Conservation (phyloP, 257 asterid species). For the Apocynum venetum region DNA sequence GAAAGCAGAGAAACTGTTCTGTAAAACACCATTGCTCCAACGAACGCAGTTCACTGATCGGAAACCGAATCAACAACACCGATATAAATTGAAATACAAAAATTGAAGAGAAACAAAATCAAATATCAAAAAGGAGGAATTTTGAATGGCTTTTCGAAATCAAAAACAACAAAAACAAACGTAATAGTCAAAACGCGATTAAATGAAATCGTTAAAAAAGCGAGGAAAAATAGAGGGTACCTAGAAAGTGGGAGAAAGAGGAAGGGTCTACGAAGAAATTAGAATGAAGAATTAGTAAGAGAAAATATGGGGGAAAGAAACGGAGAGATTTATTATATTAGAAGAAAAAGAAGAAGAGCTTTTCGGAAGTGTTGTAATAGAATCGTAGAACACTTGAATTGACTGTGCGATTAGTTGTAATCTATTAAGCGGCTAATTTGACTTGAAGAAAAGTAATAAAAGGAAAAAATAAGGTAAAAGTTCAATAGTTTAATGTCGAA, state of each 20-base stretch:
- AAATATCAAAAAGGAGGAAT: not conserved
- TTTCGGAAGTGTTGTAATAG: not conserved
- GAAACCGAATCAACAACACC: not conserved
- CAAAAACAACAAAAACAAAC: not conserved
- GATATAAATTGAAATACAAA: not conserved
- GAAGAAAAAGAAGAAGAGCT: not conserved
- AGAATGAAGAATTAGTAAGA: not conserved
- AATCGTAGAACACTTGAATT: not conserved
- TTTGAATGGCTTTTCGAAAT: not conserved
- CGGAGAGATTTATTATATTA: not conserved
- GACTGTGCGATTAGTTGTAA: not conserved
- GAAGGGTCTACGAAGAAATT: not conserved
- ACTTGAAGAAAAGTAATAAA: not conserved
- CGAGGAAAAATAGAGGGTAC: not conserved
- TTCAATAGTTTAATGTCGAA: too few relatives aligned
- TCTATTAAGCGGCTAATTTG: not conserved
- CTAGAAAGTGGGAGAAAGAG: not conserved
- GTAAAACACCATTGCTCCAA: conserved; percentile 27
- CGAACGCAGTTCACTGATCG: not conserved
- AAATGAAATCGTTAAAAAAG: not conserved
- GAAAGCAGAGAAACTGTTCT: conserved; percentile 28
- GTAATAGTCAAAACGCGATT: not conserved
- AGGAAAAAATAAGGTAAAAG: too few relatives aligned
- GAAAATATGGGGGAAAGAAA: not conserved
- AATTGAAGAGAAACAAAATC: not conserved